A percentile compares a stretch with the other conserved stretches of the same genome.
These are phyloP conservation scores for Lyophyllum shimeji DNA, from an alignment of 768 basidiomycete species.

Conservation along the genomic window DNA sequence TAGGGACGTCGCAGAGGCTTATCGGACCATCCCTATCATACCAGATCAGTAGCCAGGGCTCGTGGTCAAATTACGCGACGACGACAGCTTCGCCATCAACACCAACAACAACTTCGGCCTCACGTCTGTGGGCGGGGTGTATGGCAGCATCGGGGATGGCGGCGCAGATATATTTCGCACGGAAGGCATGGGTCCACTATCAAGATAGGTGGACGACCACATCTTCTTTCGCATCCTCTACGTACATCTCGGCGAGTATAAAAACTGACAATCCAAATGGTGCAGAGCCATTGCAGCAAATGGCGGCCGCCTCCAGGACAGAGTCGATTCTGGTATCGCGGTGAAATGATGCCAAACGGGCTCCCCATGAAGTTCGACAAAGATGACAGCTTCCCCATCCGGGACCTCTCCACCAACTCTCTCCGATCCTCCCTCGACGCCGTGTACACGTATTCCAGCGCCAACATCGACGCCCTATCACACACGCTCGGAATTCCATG, in stretches of 20 bases:
- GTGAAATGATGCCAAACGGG: slow-evolving; percentile 15
- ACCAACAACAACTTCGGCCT: slow-evolving; percentile 25
- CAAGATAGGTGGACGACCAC: slow-evolving; percentile 31
- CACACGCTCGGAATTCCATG: slow-evolving; percentile 26
- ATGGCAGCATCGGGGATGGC: slow-evolving; percentile 22
- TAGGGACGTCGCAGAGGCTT: slow-evolving; percentile 39
- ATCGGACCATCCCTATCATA: slow-evolving; percentile 27
- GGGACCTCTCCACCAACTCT: slow-evolving; percentile 21
- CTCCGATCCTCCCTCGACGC: slow-evolving; percentile 15
- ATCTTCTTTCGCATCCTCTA: slow-evolving; percentile 22
- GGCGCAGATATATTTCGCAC: slow-evolving; percentile 20
- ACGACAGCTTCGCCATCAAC: slow-evolving; percentile 21
- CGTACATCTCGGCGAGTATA: neutral
- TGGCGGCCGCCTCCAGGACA: neutral
- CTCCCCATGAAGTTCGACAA: slow-evolving; percentile 28
- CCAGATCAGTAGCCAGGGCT: slow-evolving; percentile 34
- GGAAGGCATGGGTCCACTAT: slow-evolving; percentile 21
- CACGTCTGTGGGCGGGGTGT: slow-evolving; percentile 13
- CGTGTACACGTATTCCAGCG: slow-evolving; percentile 16
- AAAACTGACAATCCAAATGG: neutral
- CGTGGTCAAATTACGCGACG: slow-evolving; percentile 17
- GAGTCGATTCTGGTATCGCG: slow-evolving; percentile 22
- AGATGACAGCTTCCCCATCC: slow-evolving; percentile 17
- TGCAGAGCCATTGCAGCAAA: slow-evolving; percentile 1
- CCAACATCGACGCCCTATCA: slow-evolving; percentile 36